Base-by-base conservation (phyloP, 306 rosid genomes). In the Glycine tomentella region DNA sequence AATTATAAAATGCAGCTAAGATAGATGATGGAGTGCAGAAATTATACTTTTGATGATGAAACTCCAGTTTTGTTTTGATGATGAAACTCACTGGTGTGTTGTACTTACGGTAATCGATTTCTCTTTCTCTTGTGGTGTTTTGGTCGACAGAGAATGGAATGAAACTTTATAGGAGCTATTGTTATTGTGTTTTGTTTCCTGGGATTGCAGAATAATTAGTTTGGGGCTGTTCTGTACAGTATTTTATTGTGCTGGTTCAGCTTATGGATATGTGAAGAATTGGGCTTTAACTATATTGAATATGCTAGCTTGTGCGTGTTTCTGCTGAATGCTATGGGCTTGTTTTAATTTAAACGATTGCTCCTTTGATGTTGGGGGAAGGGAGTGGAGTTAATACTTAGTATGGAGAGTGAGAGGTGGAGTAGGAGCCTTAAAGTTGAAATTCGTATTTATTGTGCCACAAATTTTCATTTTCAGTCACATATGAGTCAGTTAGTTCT, bases 91-190 rank as follows among this genome's bases (percentile, higher is more conserved):
- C 33, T 13, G 48, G 11, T 67, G 8, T 78, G 53, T 55, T 78
- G 67, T 48, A 9, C n/a, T 63, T 9, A 36, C 25, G 75, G 80
- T 70, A 72, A 82, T 84, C 9, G 17, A 14, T 56, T 67, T 9
- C 33, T 46, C 46, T 72, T 11, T 36, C 65, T 49, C 56, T 16
- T 38, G 15, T 59, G 63, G 58, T 48, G 63, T 70, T 46, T 64
- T 61, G 61, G 4, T 74, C 11, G 3, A 34, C 64, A 40, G 34
- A 44, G 55, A 57, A 7, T 4, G 38, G 14, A 58, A 48, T 7
- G 73, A 5, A 8, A 11, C 36, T 10, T 44, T 64, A 16, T 12
- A 46, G 33, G 72, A 38, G 68, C 11, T 33, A 36, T 36, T 65
- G 31, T 16, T 51, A 1, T 50, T 55, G 0, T 65, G 9, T 45